phyloP scores from a whole-genome alignment of 108 stramenopile genomes.

The Fistulifera pelliculosa region DNA sequence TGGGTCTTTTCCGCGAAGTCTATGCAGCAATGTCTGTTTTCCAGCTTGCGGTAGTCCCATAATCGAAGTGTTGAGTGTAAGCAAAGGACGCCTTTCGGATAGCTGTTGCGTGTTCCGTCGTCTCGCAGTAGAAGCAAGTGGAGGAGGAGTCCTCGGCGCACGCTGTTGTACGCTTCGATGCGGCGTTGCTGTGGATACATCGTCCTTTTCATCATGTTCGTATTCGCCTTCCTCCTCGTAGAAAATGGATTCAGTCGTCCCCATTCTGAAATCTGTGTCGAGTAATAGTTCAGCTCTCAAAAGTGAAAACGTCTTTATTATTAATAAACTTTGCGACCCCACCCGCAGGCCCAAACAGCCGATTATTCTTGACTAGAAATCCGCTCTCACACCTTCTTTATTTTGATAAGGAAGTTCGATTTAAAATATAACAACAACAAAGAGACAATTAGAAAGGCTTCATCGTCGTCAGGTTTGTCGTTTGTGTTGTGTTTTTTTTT shows the following conservation, averaged over 20 bases:
- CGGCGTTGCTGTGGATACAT: background rate
- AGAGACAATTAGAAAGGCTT: too few relatives aligned
- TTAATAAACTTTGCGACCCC: too few relatives aligned
- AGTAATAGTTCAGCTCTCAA: too few relatives aligned
- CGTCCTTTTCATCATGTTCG: background rate
- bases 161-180: background rate
- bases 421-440: too few relatives aligned
- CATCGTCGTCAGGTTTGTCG: too few relatives aligned
- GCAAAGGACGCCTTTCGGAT: background rate
- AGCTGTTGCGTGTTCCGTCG: background rate
- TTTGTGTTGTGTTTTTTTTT: too few relatives aligned
- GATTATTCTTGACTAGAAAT: too few relatives aligned
- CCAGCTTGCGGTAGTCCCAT: slow-evolving; percentile 38
- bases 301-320: too few relatives aligned
- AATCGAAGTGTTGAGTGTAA: slow-evolving; percentile 18
- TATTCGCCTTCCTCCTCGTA: slow-evolving; percentile 7
- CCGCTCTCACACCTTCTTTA: too few relatives aligned
- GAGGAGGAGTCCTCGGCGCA: background rate
- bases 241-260: slow-evolving; percentile 22
- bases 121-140: background rate
- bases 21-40: slow-evolving; percentile 33
- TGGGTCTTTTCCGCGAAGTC: slow-evolving; percentile 43
- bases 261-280: slow-evolving; percentile 10
- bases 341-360: too few relatives aligned
- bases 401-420: too few relatives aligned